Conservation (phyloP, 768 basidiomycete species). For the Gelatoporia subvermispora region DNA sequence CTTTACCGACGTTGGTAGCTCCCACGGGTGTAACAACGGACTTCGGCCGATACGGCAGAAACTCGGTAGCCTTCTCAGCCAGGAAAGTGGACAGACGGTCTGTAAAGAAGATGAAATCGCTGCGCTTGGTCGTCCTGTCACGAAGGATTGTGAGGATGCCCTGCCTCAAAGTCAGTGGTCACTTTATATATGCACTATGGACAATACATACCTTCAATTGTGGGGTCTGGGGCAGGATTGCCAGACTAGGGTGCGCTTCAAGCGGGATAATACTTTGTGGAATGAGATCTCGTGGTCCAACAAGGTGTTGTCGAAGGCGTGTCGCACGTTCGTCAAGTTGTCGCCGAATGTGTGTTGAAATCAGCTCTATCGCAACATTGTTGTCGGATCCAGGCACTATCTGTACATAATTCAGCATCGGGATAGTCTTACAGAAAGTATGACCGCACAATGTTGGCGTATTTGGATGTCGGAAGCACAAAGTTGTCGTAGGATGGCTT, state of each 20-base stretch:
- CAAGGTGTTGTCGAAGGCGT: slow-evolving; percentile 71
- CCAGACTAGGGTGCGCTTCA: slow-evolving; percentile 50
- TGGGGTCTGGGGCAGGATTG: slow-evolving; percentile 69
- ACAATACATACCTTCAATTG: slow-evolving; percentile 61
- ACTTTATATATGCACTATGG: too few species aligned
- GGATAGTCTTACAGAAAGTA: neutral
- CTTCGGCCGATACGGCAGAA: slow-evolving; percentile 66
- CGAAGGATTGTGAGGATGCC: slow-evolving; percentile 88
- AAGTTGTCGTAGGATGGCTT: slow-evolving; percentile 95
- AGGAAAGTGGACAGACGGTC: slow-evolving; percentile 83
- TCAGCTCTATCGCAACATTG: slow-evolving; percentile 85
- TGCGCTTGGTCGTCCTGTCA: slow-evolving; percentile 60
- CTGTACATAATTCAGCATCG: slow-evolving; percentile 33
- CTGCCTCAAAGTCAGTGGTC: too few species aligned
- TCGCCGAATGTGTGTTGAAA: slow-evolving; percentile 83
- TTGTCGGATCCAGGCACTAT: slow-evolving; percentile 96
- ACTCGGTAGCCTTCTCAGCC: slow-evolving; percentile 78
- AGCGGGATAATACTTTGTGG: slow-evolving; percentile 19
- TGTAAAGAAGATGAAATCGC: slow-evolving; percentile 91
- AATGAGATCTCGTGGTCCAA: slow-evolving; percentile 27
- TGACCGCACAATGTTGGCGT: slow-evolving; percentile 77
- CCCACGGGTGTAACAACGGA: slow-evolving; percentile 66
- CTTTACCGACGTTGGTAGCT: slow-evolving; percentile 51
- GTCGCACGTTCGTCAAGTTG: slow-evolving; percentile 78
- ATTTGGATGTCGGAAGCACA: slow-evolving; percentile 78